Conservation (phyloP, 345 rosid species). For the Brassica cretica region DNA sequence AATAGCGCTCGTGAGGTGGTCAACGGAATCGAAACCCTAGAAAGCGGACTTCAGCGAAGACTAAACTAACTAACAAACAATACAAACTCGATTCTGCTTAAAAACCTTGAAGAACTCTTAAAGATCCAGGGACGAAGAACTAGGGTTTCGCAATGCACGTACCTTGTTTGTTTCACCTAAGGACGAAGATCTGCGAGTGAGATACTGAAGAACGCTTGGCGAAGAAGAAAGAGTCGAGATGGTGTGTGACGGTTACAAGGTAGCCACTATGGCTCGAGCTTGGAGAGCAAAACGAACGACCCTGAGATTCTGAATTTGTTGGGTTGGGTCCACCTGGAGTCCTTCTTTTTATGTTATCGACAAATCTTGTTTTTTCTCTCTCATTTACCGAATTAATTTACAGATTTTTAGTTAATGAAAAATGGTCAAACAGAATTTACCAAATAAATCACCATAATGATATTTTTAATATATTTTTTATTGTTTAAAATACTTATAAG, state of each 20-base stretch:
- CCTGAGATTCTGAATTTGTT: conserved; percentile 34
- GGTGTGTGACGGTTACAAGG: conserved; percentile 8
- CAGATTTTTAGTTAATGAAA: background rate
- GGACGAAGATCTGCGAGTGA: conserved; percentile 11
- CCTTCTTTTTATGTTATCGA: background rate
- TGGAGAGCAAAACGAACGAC: conserved; percentile 18
- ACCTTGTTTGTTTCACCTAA: conserved; percentile 29
- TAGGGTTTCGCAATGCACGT: conserved; percentile 40
- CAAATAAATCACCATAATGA: background rate
- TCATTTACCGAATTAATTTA: background rate
- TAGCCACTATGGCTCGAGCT: conserved; percentile 25
- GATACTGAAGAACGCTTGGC: background rate
- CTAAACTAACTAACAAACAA: background rate
- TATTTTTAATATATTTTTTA: background rate
- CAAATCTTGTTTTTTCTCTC: background rate
- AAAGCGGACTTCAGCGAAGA: conserved; percentile 14
- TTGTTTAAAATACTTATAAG: background rate
- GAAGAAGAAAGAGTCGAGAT: conserved; percentile 15
- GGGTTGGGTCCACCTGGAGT: conserved; percentile 35
- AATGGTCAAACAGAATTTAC: background rate
- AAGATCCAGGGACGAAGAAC: background rate
- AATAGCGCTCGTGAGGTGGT: conserved; percentile 7
- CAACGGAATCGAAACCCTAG: conserved; percentile 10
- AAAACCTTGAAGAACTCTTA: background rate
- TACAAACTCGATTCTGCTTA: conserved; percentile 15